Conservation (phyloP, 345 rosid species). For the rapeseed (Brassica napus) region DNA sequence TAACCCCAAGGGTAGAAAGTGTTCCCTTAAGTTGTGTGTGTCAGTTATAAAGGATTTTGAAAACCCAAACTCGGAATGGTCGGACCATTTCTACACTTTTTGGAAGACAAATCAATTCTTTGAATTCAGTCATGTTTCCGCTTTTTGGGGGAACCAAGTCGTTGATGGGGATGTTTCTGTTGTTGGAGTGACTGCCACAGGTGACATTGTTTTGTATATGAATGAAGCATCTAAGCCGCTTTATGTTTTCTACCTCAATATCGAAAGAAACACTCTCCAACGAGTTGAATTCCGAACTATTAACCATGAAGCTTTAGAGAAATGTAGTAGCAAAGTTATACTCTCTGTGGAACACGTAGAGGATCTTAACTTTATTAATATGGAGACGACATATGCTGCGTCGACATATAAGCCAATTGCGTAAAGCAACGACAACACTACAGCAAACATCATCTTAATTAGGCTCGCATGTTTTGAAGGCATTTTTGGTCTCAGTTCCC, state of each 20-base stretch:
- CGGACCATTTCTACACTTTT: neutral
- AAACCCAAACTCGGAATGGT: neutral
- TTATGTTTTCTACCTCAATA: neutral
- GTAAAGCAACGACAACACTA: neutral
- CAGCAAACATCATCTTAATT: too few relatives aligned
- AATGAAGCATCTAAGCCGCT: neutral
- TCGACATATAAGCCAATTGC: neutral
- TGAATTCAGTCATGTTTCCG: neutral
- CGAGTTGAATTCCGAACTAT: neutral
- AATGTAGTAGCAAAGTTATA: neutral
- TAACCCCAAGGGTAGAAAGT: too few relatives aligned
- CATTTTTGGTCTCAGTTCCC: neutral
- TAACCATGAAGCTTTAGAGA: neutral
- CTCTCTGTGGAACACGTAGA: neutral
- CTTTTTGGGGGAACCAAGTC: neutral
- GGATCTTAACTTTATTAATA: neutral
- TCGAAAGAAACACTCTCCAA: neutral
- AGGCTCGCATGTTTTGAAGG: too few relatives aligned
- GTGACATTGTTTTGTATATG: neutral
- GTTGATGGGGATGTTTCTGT: neutral
- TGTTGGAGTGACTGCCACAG: neutral
- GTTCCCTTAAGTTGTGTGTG: neutral
- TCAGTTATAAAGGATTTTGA: neutral
- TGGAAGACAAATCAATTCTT: neutral
- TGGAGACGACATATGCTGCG: neutral